Evolutionary conservation across 2,329 filamentous ascomycete genomes (phyloP).

Genomic region (Clonostachys sp.): DNA sequence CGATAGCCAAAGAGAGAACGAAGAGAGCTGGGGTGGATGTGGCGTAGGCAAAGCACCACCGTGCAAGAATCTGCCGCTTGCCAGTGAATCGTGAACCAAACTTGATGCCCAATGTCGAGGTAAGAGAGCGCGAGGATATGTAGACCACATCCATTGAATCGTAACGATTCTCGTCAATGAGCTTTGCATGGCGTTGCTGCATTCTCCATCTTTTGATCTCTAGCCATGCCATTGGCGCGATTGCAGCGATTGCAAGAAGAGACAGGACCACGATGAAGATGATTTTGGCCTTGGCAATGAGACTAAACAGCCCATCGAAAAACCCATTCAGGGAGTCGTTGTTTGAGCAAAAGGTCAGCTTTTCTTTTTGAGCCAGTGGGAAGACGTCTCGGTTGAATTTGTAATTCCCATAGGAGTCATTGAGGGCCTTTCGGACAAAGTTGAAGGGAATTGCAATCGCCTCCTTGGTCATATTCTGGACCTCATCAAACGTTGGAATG

Average conservation of each 20-base stretch:
- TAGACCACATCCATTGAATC: constrained; percentile 88
- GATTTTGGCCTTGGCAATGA: constrained; percentile 65
- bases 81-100: constrained; percentile 60
- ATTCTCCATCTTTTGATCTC: constrained; percentile 75
- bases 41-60: constrained; percentile 85
- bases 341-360: constrained; percentile 82
- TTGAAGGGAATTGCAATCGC: constrained; percentile 78
- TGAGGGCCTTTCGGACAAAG: constrained; percentile 68
- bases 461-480: constrained; percentile 75
- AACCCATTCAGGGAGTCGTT: constrained; percentile 79
- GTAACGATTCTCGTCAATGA: constrained; percentile 61
- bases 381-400: constrained; percentile 74
- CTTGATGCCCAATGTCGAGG: constrained; percentile 67
- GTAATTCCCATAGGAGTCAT: constrained; percentile 67
- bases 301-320: constrained; percentile 66
- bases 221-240: constrained; percentile 73
- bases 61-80: constrained; percentile 65
- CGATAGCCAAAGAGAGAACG: constrained; percentile 75
- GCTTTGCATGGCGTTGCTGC: constrained; percentile 64
- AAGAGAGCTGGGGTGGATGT: constrained; percentile 84
- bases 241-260: constrained; percentile 66
- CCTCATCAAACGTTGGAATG: constrained; percentile 78
- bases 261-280: constrained; percentile 74
- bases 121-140: constrained; percentile 76
- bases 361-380: constrained; percentile 77